Conservation (phyloP, 176 grass and related monocot genomes). For the Ananas comosus region DNA sequence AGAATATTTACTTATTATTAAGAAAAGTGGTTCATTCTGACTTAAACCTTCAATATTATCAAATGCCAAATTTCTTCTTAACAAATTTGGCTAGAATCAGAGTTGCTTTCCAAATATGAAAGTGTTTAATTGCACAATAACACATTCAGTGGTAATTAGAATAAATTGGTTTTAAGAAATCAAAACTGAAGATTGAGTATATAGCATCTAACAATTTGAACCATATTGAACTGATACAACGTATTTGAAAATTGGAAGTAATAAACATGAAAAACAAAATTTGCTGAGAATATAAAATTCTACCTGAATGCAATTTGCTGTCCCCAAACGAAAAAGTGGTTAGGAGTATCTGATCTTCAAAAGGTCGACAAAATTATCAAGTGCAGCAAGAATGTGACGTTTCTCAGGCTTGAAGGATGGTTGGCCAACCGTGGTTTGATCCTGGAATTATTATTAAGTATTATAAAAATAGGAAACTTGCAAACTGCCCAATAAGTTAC, state of each 20-base stretch:
- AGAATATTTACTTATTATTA: no score
- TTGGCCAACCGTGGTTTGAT: conserved; percentile 76
- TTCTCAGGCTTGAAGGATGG: conserved; percentile 68
- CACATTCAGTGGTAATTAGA: no score
- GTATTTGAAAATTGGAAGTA: background rate
- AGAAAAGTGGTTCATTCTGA: no score
- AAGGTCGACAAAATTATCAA: conserved; percentile 47
- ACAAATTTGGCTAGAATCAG: no score
- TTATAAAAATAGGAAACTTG: background rate
- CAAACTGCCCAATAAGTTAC: background rate
- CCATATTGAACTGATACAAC: no score
- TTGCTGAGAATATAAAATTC: conserved; percentile 11
- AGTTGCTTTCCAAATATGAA: no score
- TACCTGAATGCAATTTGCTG: conserved; percentile 57
- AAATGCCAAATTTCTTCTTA: no score
- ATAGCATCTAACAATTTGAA: no score
- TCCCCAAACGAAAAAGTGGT: conserved; percentile 56
- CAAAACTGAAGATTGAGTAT: no score
- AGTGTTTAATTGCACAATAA: no score
- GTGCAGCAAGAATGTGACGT: conserved; percentile 49
- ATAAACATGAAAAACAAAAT: background rate
- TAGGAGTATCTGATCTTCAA: conserved; percentile 89
- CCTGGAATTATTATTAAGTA: conserved; percentile 12
- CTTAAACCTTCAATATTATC: no score
- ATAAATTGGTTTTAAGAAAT: no score